Evolutionary conservation across 306 rosid species (phyloP).

Genomic region (Gastrolobium bilobum): DNA sequence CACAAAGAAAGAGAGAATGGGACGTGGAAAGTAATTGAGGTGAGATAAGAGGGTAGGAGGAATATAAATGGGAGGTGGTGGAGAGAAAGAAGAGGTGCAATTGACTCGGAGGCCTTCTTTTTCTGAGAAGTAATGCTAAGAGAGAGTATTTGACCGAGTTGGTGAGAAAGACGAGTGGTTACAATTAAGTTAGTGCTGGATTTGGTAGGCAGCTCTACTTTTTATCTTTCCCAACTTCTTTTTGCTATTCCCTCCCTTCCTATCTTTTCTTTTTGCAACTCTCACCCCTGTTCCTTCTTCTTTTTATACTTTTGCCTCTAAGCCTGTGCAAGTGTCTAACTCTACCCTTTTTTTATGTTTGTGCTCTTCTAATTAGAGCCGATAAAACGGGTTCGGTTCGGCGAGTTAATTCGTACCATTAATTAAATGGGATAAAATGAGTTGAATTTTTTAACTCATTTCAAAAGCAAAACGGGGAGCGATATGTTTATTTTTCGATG

Average conservation of each 20-base stretch:
- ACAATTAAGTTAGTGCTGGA: slow-evolving; percentile 65
- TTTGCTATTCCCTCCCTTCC: slow-evolving; percentile 1
- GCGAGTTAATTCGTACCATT: no score
- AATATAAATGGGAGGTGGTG: slow-evolving; percentile 65
- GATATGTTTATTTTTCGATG: no score
- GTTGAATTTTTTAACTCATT: no score
- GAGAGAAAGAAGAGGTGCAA: slow-evolving; percentile 56
- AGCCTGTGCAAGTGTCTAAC: not conserved
- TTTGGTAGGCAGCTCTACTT: slow-evolving; percentile 69
- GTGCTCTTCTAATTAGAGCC: no score
- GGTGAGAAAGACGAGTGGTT: slow-evolving; percentile 79
- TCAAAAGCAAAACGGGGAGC: no score
- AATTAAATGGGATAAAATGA: no score
- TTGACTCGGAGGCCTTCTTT: slow-evolving; percentile 66
- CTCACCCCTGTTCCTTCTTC: not conserved
- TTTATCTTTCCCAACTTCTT: slow-evolving; percentile 16
- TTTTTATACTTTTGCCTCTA: slow-evolving; percentile 3
- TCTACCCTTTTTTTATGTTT: not conserved
- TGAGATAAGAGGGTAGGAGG: slow-evolving; percentile 38
- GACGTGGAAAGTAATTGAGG: slow-evolving; percentile 26
- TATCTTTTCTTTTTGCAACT: not conserved
- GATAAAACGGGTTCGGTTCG: no score
- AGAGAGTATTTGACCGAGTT: slow-evolving; percentile 75
- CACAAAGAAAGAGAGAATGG: not conserved
- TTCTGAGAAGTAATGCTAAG: slow-evolving; percentile 47